Conservation (phyloP, 2,329 filamentous ascomycete species). For the Zymoseptoria tritici region DNA sequence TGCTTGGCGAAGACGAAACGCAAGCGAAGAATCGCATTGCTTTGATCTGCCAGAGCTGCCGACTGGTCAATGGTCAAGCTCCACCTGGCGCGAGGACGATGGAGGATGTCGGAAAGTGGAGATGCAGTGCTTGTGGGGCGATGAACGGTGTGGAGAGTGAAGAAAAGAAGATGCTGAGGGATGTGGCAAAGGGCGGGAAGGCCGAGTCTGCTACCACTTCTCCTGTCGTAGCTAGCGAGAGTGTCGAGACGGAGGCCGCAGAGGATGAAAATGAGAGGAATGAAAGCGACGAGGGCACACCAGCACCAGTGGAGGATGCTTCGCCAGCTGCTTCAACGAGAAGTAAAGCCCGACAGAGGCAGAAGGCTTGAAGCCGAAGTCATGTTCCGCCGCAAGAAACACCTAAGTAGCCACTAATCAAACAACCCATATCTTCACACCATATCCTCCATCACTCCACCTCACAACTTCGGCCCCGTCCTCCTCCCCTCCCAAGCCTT, state of each 20-base stretch:
- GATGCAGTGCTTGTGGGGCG: slow-evolving; percentile 74
- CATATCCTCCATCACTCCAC: background rate
- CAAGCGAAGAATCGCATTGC: slow-evolving; percentile 83
- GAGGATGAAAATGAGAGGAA: slow-evolving; percentile 19
- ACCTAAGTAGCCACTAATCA: too few relatives aligned
- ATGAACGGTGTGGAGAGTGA: slow-evolving; percentile 78
- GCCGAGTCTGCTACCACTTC: background rate
- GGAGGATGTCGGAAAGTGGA: slow-evolving; percentile 78
- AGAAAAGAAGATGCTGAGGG: slow-evolving; percentile 62
- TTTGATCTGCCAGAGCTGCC: slow-evolving; percentile 73
- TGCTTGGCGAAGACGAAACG: slow-evolving; percentile 92
- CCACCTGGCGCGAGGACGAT: slow-evolving; percentile 73
- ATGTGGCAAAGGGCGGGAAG: slow-evolving; percentile 38
- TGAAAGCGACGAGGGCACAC: slow-evolving; percentile 10
- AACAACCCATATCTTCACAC: too few relatives aligned
- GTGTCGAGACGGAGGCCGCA: slow-evolving; percentile 12
- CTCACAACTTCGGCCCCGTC: slow-evolving; percentile 33
- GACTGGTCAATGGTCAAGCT: slow-evolving; percentile 90
- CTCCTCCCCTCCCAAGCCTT: slow-evolving; percentile 28
- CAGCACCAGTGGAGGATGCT: slow-evolving; percentile 8
- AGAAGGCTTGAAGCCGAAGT: slow-evolving; percentile 23
- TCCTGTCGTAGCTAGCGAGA: background rate
- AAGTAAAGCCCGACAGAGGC: slow-evolving; percentile 36
- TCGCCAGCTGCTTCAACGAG: slow-evolving; percentile 33
- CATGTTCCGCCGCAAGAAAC: too few relatives aligned